A percentile compares a stretch with the other conserved stretches of the same genome.
phyloP scores from a whole-genome alignment of 495 filamentous ascomycete genomes.

The Aspergillus affinis region DNA sequence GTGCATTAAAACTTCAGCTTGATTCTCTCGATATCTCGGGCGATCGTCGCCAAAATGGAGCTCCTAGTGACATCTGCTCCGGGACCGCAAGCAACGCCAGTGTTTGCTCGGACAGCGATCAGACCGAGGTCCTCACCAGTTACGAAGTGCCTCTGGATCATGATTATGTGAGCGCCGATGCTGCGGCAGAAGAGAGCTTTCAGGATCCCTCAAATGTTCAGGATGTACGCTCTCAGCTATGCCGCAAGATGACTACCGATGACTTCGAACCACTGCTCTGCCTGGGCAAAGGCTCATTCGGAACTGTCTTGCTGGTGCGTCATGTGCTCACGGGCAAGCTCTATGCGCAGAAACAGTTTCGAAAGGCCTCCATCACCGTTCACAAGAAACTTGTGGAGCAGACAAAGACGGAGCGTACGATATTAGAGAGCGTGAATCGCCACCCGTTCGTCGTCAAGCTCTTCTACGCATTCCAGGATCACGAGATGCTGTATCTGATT shows the following conservation, averaged over 20 bases:
- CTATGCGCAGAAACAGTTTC: constrained; percentile 97
- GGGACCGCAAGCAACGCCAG: constrained; percentile 54
- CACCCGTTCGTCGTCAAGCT: constrained; percentile 98
- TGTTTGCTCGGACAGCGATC: constrained; percentile 55
- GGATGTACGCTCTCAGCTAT: constrained; percentile 43
- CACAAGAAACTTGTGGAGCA: constrained; percentile 94
- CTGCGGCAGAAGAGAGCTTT: constrained; percentile 40
- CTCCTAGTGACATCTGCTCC: constrained; percentile 36
- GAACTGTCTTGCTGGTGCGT: constrained; percentile 89
- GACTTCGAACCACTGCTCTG: constrained; percentile 95
- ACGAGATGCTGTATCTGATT: constrained; percentile 95
- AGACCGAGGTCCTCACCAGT: constrained; percentile 61
- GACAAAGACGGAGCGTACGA: constrained; percentile 91
- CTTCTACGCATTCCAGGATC: constrained; percentile 98
- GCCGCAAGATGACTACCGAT: constrained; percentile 82
- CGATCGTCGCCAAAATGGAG: constrained; percentile 27
- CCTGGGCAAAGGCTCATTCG: constrained; percentile 93
- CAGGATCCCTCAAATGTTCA: constrained; percentile 20
- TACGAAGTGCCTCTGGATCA: constrained; percentile 88
- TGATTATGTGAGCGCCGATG: constrained; percentile 80
- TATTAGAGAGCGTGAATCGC: constrained; percentile 90
- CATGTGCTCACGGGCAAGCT: constrained; percentile 83
- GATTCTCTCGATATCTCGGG: constrained; percentile 62
- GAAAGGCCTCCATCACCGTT: constrained; percentile 88
- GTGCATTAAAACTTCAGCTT: constrained; percentile 73